phyloP scores from a whole-genome alignment of 192 early-diverging fungal genomes.

The Entomortierella lignicola region DNA sequence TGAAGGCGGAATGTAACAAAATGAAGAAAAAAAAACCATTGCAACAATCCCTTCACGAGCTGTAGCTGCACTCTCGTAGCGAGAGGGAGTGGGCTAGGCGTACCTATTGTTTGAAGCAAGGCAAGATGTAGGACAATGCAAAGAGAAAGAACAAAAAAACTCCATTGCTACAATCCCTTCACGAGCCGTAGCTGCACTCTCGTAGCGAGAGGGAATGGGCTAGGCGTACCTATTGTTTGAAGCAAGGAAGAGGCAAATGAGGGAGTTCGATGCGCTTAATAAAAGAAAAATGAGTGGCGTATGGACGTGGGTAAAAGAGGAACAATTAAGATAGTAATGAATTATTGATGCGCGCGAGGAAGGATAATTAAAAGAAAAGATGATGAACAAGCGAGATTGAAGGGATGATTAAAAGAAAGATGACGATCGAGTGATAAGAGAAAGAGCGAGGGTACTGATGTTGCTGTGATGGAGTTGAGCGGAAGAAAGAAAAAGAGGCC shows the following conservation, averaged over 20 bases:
- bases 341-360: too few species aligned
- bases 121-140: neutral
- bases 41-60: conserved; percentile 3
- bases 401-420: neutral
- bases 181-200: conserved; percentile 1
- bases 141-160: neutral
- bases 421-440: too few species aligned
- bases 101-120: conserved; percentile 2
- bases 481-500: too few species aligned
- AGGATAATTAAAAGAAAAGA: too few species aligned
- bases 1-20: neutral
- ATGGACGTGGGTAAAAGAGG: too few species aligned
- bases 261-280: too few species aligned
- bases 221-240: conserved; percentile 2
- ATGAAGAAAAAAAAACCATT: neutral
- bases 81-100: conserved; percentile 2
- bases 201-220: neutral
- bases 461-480: too few species aligned
- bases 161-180: conserved; percentile 1
- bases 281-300: too few species aligned
- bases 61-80: neutral
- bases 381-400: neutral
- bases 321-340: too few species aligned
- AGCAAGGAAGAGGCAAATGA: neutral
- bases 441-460: too few species aligned